phyloP scores from a whole-genome alignment of 2,329 filamentous ascomycete genomes.

The Geosmithia morbida region DNA sequence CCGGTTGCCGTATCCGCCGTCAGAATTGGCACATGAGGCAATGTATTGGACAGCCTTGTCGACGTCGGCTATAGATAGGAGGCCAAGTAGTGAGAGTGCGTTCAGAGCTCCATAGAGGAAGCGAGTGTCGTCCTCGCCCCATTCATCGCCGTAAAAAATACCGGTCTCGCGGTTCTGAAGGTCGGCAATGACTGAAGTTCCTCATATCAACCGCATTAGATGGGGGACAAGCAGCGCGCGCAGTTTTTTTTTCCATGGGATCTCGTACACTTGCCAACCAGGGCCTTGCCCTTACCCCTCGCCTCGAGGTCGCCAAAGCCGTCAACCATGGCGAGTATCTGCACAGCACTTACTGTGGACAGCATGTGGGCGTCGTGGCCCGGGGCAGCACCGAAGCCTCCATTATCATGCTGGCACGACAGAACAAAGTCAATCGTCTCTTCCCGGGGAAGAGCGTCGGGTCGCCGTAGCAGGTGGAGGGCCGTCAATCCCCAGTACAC shows the following conservation, averaged over 20 bases:
- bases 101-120: constrained; percentile 89
- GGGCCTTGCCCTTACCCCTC: constrained; percentile 46
- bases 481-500: constrained; percentile 93
- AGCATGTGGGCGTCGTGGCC: constrained; percentile 94
- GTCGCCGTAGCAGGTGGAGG: constrained; percentile 68
- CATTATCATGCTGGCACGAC: constrained; percentile 77
- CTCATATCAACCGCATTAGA: constrained; percentile 6
- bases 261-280: constrained; percentile 65
- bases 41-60: constrained; percentile 69
- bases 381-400: constrained; percentile 87
- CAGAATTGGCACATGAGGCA: constrained; percentile 75
- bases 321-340: constrained; percentile 79
- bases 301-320: constrained; percentile 71
- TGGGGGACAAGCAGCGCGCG: constrained; percentile 4
- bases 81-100: constrained; percentile 68
- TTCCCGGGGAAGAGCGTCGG: constrained; percentile 66
- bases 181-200: constrained; percentile 51
- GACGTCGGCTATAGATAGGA: constrained; percentile 62
- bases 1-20: constrained; percentile 81
- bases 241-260: neutral
- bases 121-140: constrained; percentile 90
- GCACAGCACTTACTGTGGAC: constrained; percentile 88
- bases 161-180: constrained; percentile 72
- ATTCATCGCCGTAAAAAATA: constrained; percentile 87
- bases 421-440: constrained; percentile 87